phyloP scores from a whole-genome alignment of 495 filamentous ascomycete species.

The Pyrenopolyporus hunteri region DNA sequence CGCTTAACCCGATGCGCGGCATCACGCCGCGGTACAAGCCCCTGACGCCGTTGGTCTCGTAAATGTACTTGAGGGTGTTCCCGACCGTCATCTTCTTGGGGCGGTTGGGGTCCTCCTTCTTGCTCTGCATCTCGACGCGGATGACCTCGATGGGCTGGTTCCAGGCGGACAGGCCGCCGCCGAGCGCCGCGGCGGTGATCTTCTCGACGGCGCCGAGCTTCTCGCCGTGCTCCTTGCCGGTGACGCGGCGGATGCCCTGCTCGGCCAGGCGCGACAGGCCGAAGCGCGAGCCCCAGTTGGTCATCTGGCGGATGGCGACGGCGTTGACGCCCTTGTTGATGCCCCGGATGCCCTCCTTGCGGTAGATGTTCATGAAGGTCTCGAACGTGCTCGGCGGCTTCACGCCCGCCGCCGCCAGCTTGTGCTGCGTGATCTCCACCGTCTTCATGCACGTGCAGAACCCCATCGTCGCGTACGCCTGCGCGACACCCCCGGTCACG shows the following conservation, averaged over 20 bases:
- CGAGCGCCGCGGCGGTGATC: slow-evolving; percentile 83
- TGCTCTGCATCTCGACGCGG: slow-evolving; percentile 99
- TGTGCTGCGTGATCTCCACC: slow-evolving; percentile 98
- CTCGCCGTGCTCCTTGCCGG: slow-evolving; percentile 78
- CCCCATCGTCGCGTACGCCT: slow-evolving; percentile 99
- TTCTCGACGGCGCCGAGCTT: slow-evolving; percentile 83
- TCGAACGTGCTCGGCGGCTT: slow-evolving; percentile 86
- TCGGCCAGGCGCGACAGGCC: slow-evolving; percentile 91
- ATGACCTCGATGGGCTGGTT: slow-evolving; percentile 99
- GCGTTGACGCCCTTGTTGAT: slow-evolving; percentile 99
- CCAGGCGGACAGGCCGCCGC: slow-evolving; percentile 95
- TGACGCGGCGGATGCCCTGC: slow-evolving; percentile 79
- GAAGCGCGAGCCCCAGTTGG: slow-evolving; percentile 98
- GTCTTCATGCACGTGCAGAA: slow-evolving; percentile 99
- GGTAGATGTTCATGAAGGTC: slow-evolving; percentile 97
- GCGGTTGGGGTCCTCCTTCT: slow-evolving; percentile 95
- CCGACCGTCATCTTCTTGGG: slow-evolving; percentile 98
- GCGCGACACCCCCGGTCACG: slow-evolving; percentile 92
- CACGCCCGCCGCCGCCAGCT: slow-evolving; percentile 80
- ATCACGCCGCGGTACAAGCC: slow-evolving; percentile 96
- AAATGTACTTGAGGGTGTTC: slow-evolving; percentile 93
- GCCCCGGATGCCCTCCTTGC: slow-evolving; percentile 88
- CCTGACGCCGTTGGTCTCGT: slow-evolving; percentile 83
- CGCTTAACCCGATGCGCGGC: slow-evolving; percentile 89
- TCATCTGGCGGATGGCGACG: slow-evolving; percentile 97